These are phyloP conservation scores for Carex littledalei DNA, from an alignment of 176 grass and related monocot genomes.

Conservation along the genomic window DNA sequence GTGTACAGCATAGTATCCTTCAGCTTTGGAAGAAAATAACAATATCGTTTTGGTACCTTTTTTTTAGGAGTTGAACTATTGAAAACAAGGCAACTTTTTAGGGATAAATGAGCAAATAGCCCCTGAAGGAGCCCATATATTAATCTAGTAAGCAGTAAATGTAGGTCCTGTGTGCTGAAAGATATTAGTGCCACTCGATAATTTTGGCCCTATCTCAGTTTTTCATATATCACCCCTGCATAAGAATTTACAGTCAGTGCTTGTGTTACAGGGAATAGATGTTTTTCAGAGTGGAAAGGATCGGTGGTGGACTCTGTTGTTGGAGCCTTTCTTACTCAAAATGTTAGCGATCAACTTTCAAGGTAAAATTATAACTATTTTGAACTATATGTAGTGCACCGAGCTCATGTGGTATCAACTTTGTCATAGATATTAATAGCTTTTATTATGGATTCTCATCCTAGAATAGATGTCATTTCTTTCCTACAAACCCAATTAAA, in stretches of 20 bases:
- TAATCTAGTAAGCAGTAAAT: too few species aligned
- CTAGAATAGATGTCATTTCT: not conserved
- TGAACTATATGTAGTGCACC: not conserved
- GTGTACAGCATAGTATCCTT: not conserved
- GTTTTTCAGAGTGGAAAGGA: constrained; percentile 40
- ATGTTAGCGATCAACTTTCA: constrained; percentile 42
- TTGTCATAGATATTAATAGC: not conserved
- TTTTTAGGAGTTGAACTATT: not conserved
- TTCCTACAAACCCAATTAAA: not conserved
- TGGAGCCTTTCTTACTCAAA: constrained; percentile 43
- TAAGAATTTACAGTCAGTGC: not conserved
- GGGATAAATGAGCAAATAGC: not conserved
- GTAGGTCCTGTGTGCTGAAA: not conserved
- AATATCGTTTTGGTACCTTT: not conserved
- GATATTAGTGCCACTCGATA: not conserved
- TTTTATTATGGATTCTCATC: not conserved
- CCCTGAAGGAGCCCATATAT: not conserved
- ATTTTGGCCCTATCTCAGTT: not conserved
- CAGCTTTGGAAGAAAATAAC: not conserved
- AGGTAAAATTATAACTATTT: constrained; percentile 23
- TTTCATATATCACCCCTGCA: not conserved
- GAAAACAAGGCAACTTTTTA: not conserved
- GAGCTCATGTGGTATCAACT: not conserved
- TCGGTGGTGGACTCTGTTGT: constrained; percentile 44
- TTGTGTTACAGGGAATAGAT: constrained; percentile 23